Percentiles rank a stretch among this genome's conserved stretches.
Evolutionary conservation across 106 monocot species (phyloP).

Genomic region (Allium cepa): DNA sequence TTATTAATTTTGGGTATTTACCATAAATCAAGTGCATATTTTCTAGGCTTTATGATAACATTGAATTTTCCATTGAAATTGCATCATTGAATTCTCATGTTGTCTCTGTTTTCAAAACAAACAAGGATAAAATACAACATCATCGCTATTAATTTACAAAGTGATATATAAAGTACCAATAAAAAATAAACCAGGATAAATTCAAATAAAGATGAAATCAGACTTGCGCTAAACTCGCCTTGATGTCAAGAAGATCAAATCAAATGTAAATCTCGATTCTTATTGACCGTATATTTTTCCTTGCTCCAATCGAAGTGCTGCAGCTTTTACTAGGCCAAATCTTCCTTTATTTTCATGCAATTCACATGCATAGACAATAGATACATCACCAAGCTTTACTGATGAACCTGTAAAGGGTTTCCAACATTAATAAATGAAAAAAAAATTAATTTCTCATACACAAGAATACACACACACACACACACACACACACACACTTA

Average conservation of each 20-base stretch:
- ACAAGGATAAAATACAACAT: too few relatives aligned
- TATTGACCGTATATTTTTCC: constrained; percentile 91
- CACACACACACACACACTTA: too few relatives aligned
- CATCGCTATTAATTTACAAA: too few relatives aligned
- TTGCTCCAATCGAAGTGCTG: constrained; percentile 62
- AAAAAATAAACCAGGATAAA: too few relatives aligned
- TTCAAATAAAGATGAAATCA: neutral
- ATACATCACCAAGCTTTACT: constrained; percentile 71
- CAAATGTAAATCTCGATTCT: constrained; percentile 90
- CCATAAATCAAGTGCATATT: too few relatives aligned
- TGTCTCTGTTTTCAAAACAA: too few relatives aligned
- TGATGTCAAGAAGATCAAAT: constrained; percentile 53
- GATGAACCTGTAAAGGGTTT: constrained; percentile 5
- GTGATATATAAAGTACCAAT: too few relatives aligned
- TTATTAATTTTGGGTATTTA: too few relatives aligned
- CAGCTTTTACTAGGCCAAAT: constrained; percentile 88
- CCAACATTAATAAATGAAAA: constrained; percentile 6
- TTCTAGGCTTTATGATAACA: too few relatives aligned
- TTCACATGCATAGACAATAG: constrained; percentile 90
- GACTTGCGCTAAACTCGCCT: constrained; percentile 28
- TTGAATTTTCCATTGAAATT: too few relatives aligned
- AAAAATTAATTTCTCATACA: constrained; percentile 1
- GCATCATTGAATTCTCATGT: too few relatives aligned
- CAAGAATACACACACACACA: neutral
- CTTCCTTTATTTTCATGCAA: constrained; percentile 90